Evolutionary conservation across 495 filamentous ascomycete species (phyloP).

Genomic region (Penicillium lividum): DNA sequence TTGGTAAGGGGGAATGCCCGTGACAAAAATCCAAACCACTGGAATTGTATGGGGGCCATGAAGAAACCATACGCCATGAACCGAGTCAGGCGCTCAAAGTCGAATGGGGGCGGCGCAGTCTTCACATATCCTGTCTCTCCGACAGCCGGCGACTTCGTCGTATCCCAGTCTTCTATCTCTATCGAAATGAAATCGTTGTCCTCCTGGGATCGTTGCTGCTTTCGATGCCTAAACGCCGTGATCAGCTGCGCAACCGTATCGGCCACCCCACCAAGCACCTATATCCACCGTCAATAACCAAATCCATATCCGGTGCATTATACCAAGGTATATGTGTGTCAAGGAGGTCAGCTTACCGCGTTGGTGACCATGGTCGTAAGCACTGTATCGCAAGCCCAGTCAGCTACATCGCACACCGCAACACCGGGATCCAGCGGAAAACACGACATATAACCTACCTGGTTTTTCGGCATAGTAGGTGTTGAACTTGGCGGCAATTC

Average conservation of each 20-base stretch:
- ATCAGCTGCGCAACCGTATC: slow-evolving; percentile 95
- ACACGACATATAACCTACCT: slow-evolving; percentile 46
- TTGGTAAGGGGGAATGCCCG: slow-evolving; percentile 82
- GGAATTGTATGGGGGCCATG: slow-evolving; percentile 95
- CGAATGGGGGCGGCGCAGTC: slow-evolving; percentile 76
- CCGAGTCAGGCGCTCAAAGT: slow-evolving; percentile 87
- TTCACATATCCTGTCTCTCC: slow-evolving; percentile 70
- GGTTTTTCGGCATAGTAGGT: slow-evolving; percentile 86
- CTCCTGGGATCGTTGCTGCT: slow-evolving; percentile 53
- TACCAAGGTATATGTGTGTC: neutral
- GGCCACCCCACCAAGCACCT: slow-evolving; percentile 85
- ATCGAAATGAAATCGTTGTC: slow-evolving; percentile 77
- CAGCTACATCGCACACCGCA: slow-evolving; percentile 27
- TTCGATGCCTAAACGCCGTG: slow-evolving; percentile 73
- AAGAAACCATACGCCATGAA: slow-evolving; percentile 97
- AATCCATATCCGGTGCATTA: neutral
- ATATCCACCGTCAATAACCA: slow-evolving; percentile 20
- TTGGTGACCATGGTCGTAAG: slow-evolving; percentile 99
- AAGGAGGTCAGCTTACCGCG: slow-evolving; percentile 58
- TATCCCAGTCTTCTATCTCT: slow-evolving; percentile 87
- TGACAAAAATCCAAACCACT: slow-evolving; percentile 92
- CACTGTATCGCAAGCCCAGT: slow-evolving; percentile 52
- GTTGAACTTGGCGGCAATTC: slow-evolving; percentile 85
- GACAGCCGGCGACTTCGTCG: slow-evolving; percentile 69
- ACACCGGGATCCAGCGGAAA: neutral